phyloP scores from a whole-genome alignment of 352 stramenopile genomes.

The Elongisporangium senticosum region DNA sequence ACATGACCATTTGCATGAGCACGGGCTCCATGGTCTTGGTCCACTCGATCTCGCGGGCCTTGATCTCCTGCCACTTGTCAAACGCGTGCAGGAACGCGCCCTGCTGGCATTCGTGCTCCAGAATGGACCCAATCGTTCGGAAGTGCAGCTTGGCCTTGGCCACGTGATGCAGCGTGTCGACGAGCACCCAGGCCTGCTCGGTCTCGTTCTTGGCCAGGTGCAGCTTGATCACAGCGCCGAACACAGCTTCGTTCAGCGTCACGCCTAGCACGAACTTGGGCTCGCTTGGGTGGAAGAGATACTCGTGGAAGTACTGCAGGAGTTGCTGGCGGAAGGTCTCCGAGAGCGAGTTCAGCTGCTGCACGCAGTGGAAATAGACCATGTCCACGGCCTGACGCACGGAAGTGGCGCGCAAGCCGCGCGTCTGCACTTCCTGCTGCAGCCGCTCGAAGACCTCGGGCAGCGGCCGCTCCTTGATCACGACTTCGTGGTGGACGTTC shows the following conservation, averaged over 20 bases:
- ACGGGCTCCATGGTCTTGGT: slow-evolving; percentile 67
- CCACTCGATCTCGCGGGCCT: slow-evolving; percentile 55
- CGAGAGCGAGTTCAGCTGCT: slow-evolving; percentile 28
- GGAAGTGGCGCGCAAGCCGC: slow-evolving; percentile 17
- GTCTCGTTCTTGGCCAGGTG: slow-evolving; percentile 34
- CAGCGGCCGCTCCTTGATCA: slow-evolving; percentile 40
- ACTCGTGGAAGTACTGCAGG: slow-evolving; percentile 42
- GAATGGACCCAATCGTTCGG: slow-evolving; percentile 53
- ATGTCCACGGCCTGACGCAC: slow-evolving; percentile 52
- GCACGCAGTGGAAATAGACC: slow-evolving; percentile 76
- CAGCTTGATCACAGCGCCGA: slow-evolving; percentile 53
- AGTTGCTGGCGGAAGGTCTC: slow-evolving; percentile 22
- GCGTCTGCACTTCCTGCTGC: slow-evolving; percentile 27
- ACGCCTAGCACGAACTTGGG: slow-evolving; percentile 34
- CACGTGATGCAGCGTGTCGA: slow-evolving; percentile 28
- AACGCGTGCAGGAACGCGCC: slow-evolving; percentile 38
- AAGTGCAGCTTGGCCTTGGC: slow-evolving; percentile 50
- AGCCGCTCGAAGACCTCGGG: slow-evolving; percentile 45
- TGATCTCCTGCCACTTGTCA: slow-evolving; percentile 50
- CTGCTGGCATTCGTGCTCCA: slow-evolving; percentile 44
- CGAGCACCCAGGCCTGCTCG: slow-evolving; percentile 38
- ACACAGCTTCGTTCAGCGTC: slow-evolving; percentile 58
- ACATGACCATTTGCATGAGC: slow-evolving; percentile 61
- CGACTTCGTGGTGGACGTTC: slow-evolving; percentile 50
- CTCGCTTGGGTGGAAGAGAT: slow-evolving; percentile 28